phyloP scores from a whole-genome alignment of 2,329 filamentous ascomycete species.

The Neobulgaria alba region DNA sequence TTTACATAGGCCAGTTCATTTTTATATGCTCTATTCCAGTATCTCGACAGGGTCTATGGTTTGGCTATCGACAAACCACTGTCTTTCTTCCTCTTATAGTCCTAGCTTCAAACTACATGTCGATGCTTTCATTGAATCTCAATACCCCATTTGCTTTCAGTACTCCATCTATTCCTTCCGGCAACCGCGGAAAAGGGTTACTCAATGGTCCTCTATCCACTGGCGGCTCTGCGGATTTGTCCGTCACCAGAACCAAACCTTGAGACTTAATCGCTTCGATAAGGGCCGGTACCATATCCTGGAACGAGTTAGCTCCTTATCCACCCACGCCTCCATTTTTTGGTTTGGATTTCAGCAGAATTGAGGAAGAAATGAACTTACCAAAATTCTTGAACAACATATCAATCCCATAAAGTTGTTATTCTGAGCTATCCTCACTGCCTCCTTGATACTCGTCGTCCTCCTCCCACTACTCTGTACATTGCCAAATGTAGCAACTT shows the following conservation, averaged over 20 bases:
- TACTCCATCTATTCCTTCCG: conserved; percentile 79
- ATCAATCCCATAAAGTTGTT: conserved; percentile 99
- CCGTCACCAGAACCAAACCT: conserved; percentile 83
- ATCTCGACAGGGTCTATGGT: too few species aligned
- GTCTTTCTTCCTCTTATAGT: too few species aligned
- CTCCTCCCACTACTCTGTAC: conserved; percentile 52
- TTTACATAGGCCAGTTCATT: too few species aligned
- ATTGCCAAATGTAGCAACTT: conserved; percentile 19
- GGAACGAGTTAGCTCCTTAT: conserved; percentile 19
- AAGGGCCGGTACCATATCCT: conserved; percentile 90
- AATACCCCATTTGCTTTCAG: conserved; percentile 80
- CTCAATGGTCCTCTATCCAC: conserved; percentile 27
- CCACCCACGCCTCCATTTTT: too few species aligned
- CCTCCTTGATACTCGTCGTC: conserved; percentile 86
- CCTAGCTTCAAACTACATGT: conserved; percentile 40
- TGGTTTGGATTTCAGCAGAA: background rate
- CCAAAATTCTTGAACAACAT: conserved; percentile 77
- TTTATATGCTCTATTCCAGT: too few species aligned
- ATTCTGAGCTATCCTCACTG: conserved; percentile 81
- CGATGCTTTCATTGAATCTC: conserved; percentile 88
- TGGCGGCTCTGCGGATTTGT: conserved; percentile 54
- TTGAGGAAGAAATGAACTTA: conserved; percentile 38
- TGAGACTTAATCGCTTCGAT: conserved; percentile 92
- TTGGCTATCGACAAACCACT: too few species aligned
- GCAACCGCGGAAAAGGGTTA: conserved; percentile 52